Percentiles rank a stretch among this genome's conserved stretches.
phyloP scores from a whole-genome alignment of 1,139 yeast species.

The Lodderomyces orthopsilosis region DNA sequence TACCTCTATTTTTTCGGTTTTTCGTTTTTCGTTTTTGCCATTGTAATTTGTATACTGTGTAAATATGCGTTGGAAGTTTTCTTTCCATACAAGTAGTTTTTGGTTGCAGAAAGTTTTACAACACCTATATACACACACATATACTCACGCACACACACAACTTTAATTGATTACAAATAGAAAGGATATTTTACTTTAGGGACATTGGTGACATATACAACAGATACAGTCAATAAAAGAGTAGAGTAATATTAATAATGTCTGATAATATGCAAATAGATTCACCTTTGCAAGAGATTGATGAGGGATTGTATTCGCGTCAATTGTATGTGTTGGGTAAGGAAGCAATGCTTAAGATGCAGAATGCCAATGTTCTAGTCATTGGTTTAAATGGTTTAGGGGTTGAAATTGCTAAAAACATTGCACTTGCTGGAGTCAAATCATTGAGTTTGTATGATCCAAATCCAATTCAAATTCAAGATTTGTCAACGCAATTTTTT shows the following conservation, averaged over 20 bases:
- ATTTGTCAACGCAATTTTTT: slow-evolving; percentile 88
- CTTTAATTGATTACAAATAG: no score
- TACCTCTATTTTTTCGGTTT: neutral
- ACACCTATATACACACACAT: no score
- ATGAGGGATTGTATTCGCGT: slow-evolving; percentile 92
- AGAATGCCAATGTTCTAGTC: slow-evolving; percentile 80
- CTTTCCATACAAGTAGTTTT: neutral
- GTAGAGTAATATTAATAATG: no score
- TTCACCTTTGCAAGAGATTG: slow-evolving; percentile 57
- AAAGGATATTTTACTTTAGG: no score
- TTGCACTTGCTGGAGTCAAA: slow-evolving; percentile 96
- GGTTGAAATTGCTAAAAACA: slow-evolving; percentile 92
- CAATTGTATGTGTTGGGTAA: slow-evolving; percentile 92
- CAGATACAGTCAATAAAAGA: no score
- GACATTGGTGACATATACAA: neutral
- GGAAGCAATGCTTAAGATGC: slow-evolving; percentile 98
- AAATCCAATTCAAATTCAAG: slow-evolving; percentile 58
- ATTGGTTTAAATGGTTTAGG: slow-evolving; percentile 92
- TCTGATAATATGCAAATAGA: slow-evolving; percentile 53
- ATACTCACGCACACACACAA: no score
- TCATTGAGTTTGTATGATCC: slow-evolving; percentile 89
- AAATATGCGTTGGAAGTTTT: neutral
- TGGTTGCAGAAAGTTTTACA: no score
- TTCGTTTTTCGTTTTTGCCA: neutral
- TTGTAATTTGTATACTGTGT: neutral